A percentile compares a stretch with the other conserved stretches of the same genome.
Conservation (phyloP, 2,329 filamentous ascomycete species). For the Polychaeton citri region DNA sequence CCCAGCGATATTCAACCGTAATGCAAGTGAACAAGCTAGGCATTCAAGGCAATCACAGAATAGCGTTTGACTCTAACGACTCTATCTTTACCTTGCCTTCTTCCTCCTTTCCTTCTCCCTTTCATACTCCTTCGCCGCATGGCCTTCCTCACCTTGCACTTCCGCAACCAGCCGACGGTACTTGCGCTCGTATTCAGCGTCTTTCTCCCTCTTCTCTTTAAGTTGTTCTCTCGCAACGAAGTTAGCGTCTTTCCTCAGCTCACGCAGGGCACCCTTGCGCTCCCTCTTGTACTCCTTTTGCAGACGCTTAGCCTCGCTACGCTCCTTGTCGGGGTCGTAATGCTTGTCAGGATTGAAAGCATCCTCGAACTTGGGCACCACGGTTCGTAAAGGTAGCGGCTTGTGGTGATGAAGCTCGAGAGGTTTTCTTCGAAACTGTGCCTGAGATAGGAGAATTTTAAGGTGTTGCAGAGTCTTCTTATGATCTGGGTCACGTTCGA, state of each 20-base stretch:
- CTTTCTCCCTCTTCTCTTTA: slow-evolving; percentile 81
- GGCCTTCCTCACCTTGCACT: slow-evolving; percentile 88
- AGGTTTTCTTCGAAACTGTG: slow-evolving; percentile 57
- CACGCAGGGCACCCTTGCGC: slow-evolving; percentile 84
- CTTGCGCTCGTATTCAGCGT: slow-evolving; percentile 92
- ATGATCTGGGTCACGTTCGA: slow-evolving; percentile 16
- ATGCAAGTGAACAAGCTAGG: no score
- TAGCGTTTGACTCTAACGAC: not conserved
- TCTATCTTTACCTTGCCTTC: slow-evolving; percentile 36
- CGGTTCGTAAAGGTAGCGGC: slow-evolving; percentile 74
- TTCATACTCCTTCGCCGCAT: slow-evolving; percentile 78
- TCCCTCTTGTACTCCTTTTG: slow-evolving; percentile 88
- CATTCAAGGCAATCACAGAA: not conserved
- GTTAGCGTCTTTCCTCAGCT: slow-evolving; percentile 86
- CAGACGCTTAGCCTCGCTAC: slow-evolving; percentile 71
- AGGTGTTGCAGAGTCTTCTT: slow-evolving; percentile 48
- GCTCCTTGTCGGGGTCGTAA: slow-evolving; percentile 90
- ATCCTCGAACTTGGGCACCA: slow-evolving; percentile 92
- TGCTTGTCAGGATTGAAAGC: slow-evolving; percentile 88
- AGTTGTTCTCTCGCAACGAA: slow-evolving; percentile 88
- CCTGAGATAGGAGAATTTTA: slow-evolving; percentile 44
- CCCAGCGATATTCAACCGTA: no score
- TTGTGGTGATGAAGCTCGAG: slow-evolving; percentile 81
- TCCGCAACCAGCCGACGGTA: slow-evolving; percentile 83
- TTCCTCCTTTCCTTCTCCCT: slow-evolving; percentile 68